Evolutionary conservation across 2,329 filamentous ascomycete genomes (phyloP).

Genomic region (Emmonsiellopsis sp.): DNA sequence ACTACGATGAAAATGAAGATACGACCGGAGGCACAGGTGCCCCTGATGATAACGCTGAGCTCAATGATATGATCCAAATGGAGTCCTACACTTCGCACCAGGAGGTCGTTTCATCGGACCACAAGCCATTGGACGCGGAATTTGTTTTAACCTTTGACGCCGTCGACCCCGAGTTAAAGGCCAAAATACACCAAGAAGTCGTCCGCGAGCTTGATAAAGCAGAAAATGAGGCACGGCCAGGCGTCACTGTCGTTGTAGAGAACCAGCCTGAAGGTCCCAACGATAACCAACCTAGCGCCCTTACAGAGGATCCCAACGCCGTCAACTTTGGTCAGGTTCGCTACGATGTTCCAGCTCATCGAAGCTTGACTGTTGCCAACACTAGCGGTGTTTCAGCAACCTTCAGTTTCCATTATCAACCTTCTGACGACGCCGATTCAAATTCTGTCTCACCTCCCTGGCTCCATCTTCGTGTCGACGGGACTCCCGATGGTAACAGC

Average conservation of each 20-base stretch:
- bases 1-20: slow-evolving; percentile 48
- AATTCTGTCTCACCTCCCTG: slow-evolving; percentile 48
- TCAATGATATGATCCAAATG: slow-evolving; percentile 44
- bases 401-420: slow-evolving; percentile 70
- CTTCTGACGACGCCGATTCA: slow-evolving; percentile 41
- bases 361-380: slow-evolving; percentile 78
- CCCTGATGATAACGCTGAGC: slow-evolving; percentile 10
- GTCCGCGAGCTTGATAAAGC: slow-evolving; percentile 79
- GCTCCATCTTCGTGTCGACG: slow-evolving; percentile 60
- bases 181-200: slow-evolving; percentile 75
- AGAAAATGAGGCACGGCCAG: slow-evolving; percentile 82
- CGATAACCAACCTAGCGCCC: slow-evolving; percentile 31
- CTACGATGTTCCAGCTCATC: slow-evolving; percentile 57
- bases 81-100: slow-evolving; percentile 80
- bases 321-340: slow-evolving; percentile 71
- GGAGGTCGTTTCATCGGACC: slow-evolving; percentile 81
- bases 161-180: slow-evolving; percentile 75
- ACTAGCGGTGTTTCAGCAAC: slow-evolving; percentile 74
- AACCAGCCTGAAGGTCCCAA: slow-evolving; percentile 17
- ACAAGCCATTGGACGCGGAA: slow-evolving; percentile 79
- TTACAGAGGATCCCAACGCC: slow-evolving; percentile 38
- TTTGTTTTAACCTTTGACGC: slow-evolving; percentile 82
- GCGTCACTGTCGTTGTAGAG: slow-evolving; percentile 75
- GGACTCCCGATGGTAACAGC: slow-evolving; percentile 32
- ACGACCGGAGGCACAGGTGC: slow-evolving; percentile 30